These are phyloP conservation scores for Scutellaria minor DNA, from an alignment of 257 asterid genomes.

Conservation along the genomic window DNA sequence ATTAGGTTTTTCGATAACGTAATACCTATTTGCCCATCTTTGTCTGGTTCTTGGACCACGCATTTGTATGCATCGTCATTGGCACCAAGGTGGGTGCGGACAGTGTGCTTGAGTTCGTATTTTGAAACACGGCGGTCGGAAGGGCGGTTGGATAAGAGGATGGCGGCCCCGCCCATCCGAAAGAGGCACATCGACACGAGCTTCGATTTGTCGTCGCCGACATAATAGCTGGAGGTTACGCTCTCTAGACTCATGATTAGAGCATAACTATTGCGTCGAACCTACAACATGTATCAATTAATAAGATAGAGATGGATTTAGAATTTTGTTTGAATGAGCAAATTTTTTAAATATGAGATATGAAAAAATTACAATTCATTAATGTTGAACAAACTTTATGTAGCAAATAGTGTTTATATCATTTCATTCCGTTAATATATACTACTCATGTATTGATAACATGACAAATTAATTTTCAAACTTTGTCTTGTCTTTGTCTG, in stretches of 20 bases:
- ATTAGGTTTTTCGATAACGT: constrained; percentile 15
- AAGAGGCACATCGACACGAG: constrained; percentile 39
- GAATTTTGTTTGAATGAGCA: no score
- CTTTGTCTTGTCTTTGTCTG: no score
- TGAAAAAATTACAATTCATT: no score
- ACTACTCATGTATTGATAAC: no score
- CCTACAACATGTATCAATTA: neutral
- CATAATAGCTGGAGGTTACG: constrained; percentile 29
- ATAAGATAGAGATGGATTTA: neutral
- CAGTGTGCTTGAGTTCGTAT: constrained; percentile 33
- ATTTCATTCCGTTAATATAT: no score
- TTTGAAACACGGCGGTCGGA: constrained; percentile 25
- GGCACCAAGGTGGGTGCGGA: constrained; percentile 37
- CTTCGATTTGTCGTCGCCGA: constrained; percentile 31
- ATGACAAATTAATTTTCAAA: no score
- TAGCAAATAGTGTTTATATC: no score
- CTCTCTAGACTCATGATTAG: constrained; percentile 34
- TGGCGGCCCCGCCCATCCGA: constrained; percentile 43
- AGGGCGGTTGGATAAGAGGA: constrained; percentile 36
- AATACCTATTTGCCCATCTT: constrained; percentile 9
- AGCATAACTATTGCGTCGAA: constrained; percentile 15
- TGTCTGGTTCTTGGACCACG: constrained; percentile 31
- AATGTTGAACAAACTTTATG: no score
- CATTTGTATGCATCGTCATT: constrained; percentile 34
- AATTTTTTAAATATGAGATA: no score